Base-by-base conservation (phyloP, 495 filamentous ascomycete genomes). In the Hypoxylon cercidicola region DNA sequence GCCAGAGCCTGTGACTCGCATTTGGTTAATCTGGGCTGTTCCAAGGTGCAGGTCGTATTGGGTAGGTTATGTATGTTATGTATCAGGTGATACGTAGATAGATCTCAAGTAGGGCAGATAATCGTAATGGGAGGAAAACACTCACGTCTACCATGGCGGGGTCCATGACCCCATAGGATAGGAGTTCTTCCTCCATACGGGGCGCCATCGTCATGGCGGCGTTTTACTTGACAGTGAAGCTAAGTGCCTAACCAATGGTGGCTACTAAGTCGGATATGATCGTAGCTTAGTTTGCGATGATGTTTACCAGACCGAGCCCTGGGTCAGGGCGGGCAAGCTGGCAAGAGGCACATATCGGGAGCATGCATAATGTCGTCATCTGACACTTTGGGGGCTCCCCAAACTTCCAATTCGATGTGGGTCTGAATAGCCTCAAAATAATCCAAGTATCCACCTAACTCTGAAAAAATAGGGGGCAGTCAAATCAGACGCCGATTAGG, bases 131-230 rank as follows among this genome's bases (percentile, higher is more conserved):
- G 53, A 58, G 18, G 23, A 25, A 16, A 23, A 48, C 6, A 57
- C 69, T 62, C 55, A 77, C 75, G n/a, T 72, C 75, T 52, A 59
- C 68, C 37, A 78, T 66, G 25, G 69, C 66, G 1, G 75, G 75
- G 55, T 78, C 74, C 37, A 78, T 73, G 30, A 74, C 51, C 11
- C 75, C 74, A 19, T 76, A 64, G 15, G 69, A 69, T 16, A 68
- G 61, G 37, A 77, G 65, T 49, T 72, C 72, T 65, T 77, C 75
- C 16, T 62, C 43, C 11, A 63, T 66, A 7, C 68, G 62, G 18
- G 66, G 51, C 8, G 51, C 40, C 68, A 71, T 71, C 9, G 32
- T 58, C n/a, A 19, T 9, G 5, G 30, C 30, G 18, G 18, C 4
- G 12, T 43, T 8, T 21, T 44, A 34, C 19, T 7, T 18, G 18